Evolutionary conservation across 1,284 basidiomycete species (phyloP), one percentile per base, ranked within the genome.

Genomic region (Ustilago tritici): DNA sequence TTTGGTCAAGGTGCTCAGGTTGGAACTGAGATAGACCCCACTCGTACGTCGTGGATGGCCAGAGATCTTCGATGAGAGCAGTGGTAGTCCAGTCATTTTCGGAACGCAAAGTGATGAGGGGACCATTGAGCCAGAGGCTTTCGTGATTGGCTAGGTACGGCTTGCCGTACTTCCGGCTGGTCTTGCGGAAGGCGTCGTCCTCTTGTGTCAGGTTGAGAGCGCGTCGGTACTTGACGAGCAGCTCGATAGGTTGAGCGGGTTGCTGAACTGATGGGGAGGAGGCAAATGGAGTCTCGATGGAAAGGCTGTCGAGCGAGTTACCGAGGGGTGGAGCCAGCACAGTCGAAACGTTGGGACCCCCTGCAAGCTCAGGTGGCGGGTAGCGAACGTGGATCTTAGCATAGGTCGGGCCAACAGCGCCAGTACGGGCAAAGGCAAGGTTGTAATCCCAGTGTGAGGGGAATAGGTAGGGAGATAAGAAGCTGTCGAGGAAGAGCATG

Each of bases 21-120:
- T 68, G 74, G 43, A 76, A 79, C 19, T 84, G 85, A 36, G 78
- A 72, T 0, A 76, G 87, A 88, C 82, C 68, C 92, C 92, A 93
- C 88, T 93, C 91, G 81, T 93, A 94, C 10, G 87, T 84, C 2
- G 91, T 92, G 56, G 88, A 89, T 0, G 92, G 92, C 90, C 91
- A 92, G 3, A 93, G 88, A 23, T 90, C 89, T 23, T 86, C 80
- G 43, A 94, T 80, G 57, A 87, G 88, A 12, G 89, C 89, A 0
- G 90, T 90, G 49, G 88, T 88, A 2, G 90, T 90, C 92, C 92
- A 94, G 82, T 94, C 92, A 23, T 86, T 84, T 12, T 89, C 88
- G 38, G 87, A 83, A 9, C 71, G 75, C 40, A 86, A 55, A 1
- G 69, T 73, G 31, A 85, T 63, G 11, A 84, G 57, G 2, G 83